Base-by-base conservation (phyloP, 176 grass and related monocot species). In the Hordeum marinum region DNA sequence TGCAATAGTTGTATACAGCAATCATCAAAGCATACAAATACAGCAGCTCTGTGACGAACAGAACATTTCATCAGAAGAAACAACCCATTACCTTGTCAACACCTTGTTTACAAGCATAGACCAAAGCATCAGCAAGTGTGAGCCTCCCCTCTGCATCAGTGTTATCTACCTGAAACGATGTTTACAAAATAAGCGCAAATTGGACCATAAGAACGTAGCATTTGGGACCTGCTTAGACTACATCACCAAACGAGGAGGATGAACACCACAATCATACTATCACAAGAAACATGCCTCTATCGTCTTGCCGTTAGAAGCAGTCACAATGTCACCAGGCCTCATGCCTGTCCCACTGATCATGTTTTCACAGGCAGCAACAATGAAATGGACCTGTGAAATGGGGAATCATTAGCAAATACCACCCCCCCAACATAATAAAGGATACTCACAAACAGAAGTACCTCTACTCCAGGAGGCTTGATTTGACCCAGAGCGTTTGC, bases 261-360 rank as follows among this genome's bases (percentile, higher is more conserved):
- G 79, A 58, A 4, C 17, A 6, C 43, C 10, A 32, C 14, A 46
- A 29, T 69, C 63, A 78, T 3, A 36, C 3, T 46, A 50, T 31
- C 29, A 25, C 39, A 60, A 41, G 23, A 73, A 73, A 31, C 11
- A 86, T 90, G 87, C 96, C 91, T 98, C 93, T 63, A 95, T 98
- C 11, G 93, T 98, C 86, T 98, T 98, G 70, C 96, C 96, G 13
- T 98, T 98, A 40, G 96, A 95, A 90, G 96, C 96, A 82, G 96
- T 95, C 34, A 98, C 73, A 62, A 98, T 98, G 90, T 98, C 96
- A 67, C 96, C 96, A 73, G 96, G 96, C 69, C 96, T 94, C 96
- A 98, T 98, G 68, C 93, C 96, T 58, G 96, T 95, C 77, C 96
- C 96, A 80, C 96, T 98, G 59, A 98, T 98, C 96, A 98, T 95